Evolutionary conservation across 2,329 filamentous ascomycete species (phyloP).

Genomic region (Calonectria henricotiae): DNA sequence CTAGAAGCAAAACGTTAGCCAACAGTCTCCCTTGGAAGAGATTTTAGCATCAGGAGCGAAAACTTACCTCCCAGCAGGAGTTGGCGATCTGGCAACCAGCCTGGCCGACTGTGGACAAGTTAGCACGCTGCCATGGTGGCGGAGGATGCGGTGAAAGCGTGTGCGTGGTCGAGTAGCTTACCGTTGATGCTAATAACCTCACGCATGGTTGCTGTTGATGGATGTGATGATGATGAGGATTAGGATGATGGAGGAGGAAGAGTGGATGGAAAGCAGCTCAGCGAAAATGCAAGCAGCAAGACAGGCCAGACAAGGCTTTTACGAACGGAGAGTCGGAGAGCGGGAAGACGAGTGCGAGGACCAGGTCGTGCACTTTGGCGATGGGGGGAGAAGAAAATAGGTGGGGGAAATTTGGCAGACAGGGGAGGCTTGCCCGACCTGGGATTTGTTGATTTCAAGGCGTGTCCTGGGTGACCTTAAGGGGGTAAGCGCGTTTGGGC

Average conservation of each 20-base stretch:
- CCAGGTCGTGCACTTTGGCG: conserved; percentile 52
- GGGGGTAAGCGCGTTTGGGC: conserved; percentile 57
- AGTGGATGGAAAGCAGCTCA: conserved; percentile 49
- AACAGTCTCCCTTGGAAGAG: conserved; percentile 5
- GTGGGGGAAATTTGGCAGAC: conserved; percentile 66
- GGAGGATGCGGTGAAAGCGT: conserved; percentile 63
- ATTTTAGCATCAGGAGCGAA: conserved; percentile 27
- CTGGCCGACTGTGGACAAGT: conserved; percentile 89
- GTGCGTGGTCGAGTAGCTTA: conserved; percentile 68
- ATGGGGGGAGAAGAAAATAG: conserved; percentile 60
- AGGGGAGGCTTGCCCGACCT: conserved; percentile 55
- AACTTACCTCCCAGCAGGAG: conserved; percentile 99
- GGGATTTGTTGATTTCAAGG: conserved; percentile 62
- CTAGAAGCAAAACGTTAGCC: conserved; percentile 67
- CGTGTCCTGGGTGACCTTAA: conserved; percentile 55
- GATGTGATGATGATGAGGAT: conserved; percentile 45
- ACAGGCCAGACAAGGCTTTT: conserved; percentile 54
- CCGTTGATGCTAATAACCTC: conserved; percentile 99
- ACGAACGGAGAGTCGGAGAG: conserved; percentile 49
- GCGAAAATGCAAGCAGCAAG: conserved; percentile 44
- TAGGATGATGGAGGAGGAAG: conserved; percentile 52
- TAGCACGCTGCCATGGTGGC: conserved; percentile 60
- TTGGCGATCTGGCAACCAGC: conserved; percentile 99
- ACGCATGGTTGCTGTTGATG: conserved; percentile 82
- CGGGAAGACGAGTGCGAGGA: conserved; percentile 51